Conservation (phyloP, 176 grass and related monocot genomes). For the Echinochloa phyllopogon region DNA sequence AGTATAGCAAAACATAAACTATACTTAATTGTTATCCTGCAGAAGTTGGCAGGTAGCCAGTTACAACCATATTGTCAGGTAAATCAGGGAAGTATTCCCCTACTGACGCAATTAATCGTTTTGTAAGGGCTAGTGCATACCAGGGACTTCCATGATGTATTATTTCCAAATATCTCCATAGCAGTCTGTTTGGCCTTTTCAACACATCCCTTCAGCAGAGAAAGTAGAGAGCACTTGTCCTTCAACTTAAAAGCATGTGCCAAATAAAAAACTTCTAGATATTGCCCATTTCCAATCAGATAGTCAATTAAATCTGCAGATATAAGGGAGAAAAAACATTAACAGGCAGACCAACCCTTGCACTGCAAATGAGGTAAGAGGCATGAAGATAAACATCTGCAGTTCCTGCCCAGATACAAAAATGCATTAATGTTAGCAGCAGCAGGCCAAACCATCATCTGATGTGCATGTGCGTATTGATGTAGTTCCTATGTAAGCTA, state of each 20-base stretch:
- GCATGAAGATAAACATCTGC: neutral
- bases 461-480: neutral
- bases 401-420: neutral
- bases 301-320: conserved; percentile 62
- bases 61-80: neutral
- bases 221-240: neutral
- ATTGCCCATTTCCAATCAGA: conserved; percentile 50
- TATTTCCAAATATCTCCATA: neutral
- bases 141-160: neutral
- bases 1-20: too few relatives aligned
- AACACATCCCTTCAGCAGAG: conserved; percentile 16
- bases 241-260: conserved; percentile 38
- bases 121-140: neutral
- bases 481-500: neutral
- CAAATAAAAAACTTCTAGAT: conserved; percentile 36
- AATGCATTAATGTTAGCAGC: neutral
- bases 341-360: conserved; percentile 17
- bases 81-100: neutral
- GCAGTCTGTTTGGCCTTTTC: neutral
- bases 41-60: neutral
- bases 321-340: conserved; percentile 30
- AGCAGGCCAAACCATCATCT: neutral
- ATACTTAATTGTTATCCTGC: too few relatives aligned
- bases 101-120: neutral
- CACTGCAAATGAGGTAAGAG: neutral